Evolutionary conservation across 805 yeast species (phyloP).

Genomic region (Candida insectorum): DNA sequence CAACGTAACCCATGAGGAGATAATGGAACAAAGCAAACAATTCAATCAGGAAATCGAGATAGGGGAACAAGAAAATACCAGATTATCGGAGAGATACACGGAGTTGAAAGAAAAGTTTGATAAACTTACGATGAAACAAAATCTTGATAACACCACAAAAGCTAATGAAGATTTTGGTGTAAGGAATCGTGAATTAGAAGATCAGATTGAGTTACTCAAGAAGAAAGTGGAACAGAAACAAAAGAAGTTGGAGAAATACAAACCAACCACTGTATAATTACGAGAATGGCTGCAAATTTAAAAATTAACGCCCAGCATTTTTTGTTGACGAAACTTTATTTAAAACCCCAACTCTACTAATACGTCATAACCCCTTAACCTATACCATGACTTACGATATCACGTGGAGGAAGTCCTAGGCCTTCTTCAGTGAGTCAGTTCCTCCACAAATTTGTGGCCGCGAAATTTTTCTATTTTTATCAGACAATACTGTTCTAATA

Average conservation of each 20-base stretch:
- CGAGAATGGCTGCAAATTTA: too few species aligned
- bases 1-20: constrained; percentile 34
- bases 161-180: constrained; percentile 39
- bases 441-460: too few species aligned
- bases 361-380: too few species aligned
- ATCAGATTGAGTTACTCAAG: constrained; percentile 26
- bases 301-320: too few species aligned
- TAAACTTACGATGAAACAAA: constrained; percentile 35
- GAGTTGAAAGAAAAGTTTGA: constrained; percentile 23
- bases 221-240: constrained; percentile 23
- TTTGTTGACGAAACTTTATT: too few species aligned
- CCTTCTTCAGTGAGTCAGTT: too few species aligned
- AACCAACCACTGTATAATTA: too few species aligned
- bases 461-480: too few species aligned
- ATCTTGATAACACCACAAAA: constrained; percentile 33
- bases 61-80: constrained; percentile 18
- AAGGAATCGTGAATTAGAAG: constrained; percentile 30
- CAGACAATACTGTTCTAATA: too few species aligned
- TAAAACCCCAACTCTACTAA: too few species aligned
- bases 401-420: too few species aligned
- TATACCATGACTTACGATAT: too few species aligned
- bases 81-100: constrained; percentile 12
- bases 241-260: constrained; percentile 16
- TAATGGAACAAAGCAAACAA: constrained; percentile 29
- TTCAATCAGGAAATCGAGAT: constrained; percentile 17